Conservation (phyloP, 208 protist species). For the Acanthamoeba polyphaga region DNA sequence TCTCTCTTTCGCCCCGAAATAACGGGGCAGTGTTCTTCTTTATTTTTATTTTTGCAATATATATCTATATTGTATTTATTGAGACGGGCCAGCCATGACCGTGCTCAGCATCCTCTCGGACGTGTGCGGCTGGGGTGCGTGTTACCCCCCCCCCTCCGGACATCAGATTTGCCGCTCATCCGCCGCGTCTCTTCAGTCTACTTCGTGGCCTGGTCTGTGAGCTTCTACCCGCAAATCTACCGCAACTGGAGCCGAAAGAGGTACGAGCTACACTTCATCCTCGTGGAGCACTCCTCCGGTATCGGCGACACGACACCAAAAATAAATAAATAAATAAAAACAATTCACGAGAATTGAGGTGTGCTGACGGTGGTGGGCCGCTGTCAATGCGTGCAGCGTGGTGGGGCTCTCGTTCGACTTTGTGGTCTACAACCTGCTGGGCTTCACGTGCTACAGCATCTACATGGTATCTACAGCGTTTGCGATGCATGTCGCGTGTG, state of each 20-base stretch:
- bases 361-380: neutral
- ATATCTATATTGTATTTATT: too few species aligned
- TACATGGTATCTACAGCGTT: conserved; percentile 57
- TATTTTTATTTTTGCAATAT: neutral
- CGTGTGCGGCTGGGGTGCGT: conserved; percentile 3
- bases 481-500: neutral
- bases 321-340: neutral
- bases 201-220: conserved; percentile 72
- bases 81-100: neutral
- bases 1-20: too few species aligned
- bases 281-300: too few species aligned
- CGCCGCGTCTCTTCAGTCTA: conserved; percentile 6
- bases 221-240: conserved; percentile 75
- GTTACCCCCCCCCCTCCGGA: too few species aligned
- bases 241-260: conserved; percentile 63
- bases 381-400: neutral
- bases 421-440: conserved; percentile 63
- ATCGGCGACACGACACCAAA: neutral
- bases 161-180: neutral
- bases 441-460: conserved; percentile 66
- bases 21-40: neutral
- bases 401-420: conserved; percentile 77
- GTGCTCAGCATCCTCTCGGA: conserved; percentile 21
- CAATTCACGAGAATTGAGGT: neutral
- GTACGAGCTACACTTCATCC: neutral